phyloP scores from a whole-genome alignment of 2,329 filamentous ascomycete species.

The Hypoxylon sp. region DNA sequence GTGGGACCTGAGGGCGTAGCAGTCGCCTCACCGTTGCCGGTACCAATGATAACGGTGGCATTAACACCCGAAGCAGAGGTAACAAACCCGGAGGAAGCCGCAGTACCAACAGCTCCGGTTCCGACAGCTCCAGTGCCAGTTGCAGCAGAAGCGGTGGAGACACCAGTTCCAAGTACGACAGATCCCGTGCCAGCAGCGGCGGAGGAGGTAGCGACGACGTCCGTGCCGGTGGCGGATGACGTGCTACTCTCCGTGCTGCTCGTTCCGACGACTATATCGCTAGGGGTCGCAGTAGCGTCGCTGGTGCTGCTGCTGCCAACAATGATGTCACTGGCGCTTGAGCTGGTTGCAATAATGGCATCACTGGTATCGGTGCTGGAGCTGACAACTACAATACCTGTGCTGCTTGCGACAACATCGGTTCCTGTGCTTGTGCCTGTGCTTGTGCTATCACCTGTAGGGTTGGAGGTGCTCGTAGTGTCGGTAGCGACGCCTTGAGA shows the following conservation, averaged over 20 bases:
- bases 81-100: constrained; percentile 38
- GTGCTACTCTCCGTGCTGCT: constrained; percentile 23
- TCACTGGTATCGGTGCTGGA: not conserved
- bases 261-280: constrained; percentile 16
- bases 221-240: constrained; percentile 33
- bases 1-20: constrained; percentile 45
- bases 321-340: not conserved
- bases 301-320: constrained; percentile 23
- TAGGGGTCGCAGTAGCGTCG: constrained; percentile 12
- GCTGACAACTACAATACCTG: not conserved
- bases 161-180: constrained; percentile 16
- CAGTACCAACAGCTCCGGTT: constrained; percentile 6
- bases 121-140: constrained; percentile 2
- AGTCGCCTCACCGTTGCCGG: constrained; percentile 38
- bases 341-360: constrained; percentile 7
- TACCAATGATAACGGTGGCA: constrained; percentile 33
- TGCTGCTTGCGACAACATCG: constrained; percentile 2
- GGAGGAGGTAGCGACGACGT: constrained; percentile 1
- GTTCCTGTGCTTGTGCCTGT: constrained; percentile 4
- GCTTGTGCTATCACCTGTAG: constrained; percentile 12
- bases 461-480: constrained; percentile 7
- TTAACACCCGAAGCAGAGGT: constrained; percentile 41
- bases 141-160: constrained; percentile 2
- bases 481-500: constrained; percentile 28
- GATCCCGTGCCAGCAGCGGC: constrained; percentile 16